Base-by-base conservation (phyloP, 2,329 filamentous ascomycete genomes). In the Ascochyta lentis region DNA sequence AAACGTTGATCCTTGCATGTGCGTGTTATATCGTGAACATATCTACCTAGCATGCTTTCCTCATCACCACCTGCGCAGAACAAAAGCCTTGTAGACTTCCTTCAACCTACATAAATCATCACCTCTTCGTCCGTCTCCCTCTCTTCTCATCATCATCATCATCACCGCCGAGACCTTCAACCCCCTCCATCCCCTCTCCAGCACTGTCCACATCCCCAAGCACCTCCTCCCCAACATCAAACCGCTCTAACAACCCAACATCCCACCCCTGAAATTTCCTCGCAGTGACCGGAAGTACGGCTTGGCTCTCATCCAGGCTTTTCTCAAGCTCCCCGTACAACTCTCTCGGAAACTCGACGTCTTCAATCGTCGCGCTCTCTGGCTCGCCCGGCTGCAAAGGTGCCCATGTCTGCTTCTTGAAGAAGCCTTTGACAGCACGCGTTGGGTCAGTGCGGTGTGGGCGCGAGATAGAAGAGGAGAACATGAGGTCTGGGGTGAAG, bases 181-280 rank as follows among this genome's bases (percentile, higher is more conserved):
- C 19, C 24, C 37, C 53, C 15, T 48, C 47, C 22, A 29, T 34
- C 5, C 9, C 35, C 27, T 50, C 45, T 3, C 19, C 41, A 15
- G 9, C 27, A 6, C 26, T 29, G 34, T 51, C 53, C 15, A 34
- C 22, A 6, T 44, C 42, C 19, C 42, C 53, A 12, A 56, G 38
- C 38, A 40, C 24, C 47, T 56, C 53, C 39, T 56, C 47, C 8
- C 53, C 60, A 10, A 61, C 59, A 54, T 78, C 73, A 74, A 83
- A 87, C 56, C 82, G 77, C 59, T 83, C 80, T 56, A 91, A 67
- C 16, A 91, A 69, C 2, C 86, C 87, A 5, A 91, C 86, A 24
- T 81, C 81, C 88, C 88, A 92, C n/a, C 82, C 83, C 67, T 84
- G 80, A 61, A 90, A 89, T 26, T 65, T 76, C 52, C 85, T 79